Evolutionary conservation across 1,139 yeast species (phyloP), one percentile per base, ranked within the genome.

Genomic region (Kodamaea sp.): DNA sequence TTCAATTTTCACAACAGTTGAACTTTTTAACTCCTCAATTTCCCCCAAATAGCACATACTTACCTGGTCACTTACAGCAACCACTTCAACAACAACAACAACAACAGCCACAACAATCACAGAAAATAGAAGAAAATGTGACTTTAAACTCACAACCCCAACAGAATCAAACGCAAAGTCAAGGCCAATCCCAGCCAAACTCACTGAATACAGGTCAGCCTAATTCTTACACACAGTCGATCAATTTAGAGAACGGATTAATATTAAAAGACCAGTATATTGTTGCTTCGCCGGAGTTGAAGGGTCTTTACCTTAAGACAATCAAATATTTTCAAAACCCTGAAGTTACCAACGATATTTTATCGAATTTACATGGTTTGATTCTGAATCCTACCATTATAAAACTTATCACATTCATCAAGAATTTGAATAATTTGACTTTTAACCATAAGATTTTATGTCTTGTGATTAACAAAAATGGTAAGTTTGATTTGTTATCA

Each of bases 201-300:
- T 15, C 9, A n/a, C 12, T 25, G 26, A 30, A 25, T 23, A 24
- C 23, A 29, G 29, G 12, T 27, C 32, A 30, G 23, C 23, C 31
- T 8, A 28, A 28, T 27, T 38, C 36, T 7, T 40, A 34, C 24
- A 40, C 41, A 7, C 55, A 43, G 26, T 38, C 53, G 7, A 55
- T 68, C 23, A 68, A 70, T 36, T 59, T 80, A 39, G 85, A 79
- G 36, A 79, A 79, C 50, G 84, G 84, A 1, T 62, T 80, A 30
- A 48, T 77, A 8, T 60, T 80, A 38, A 73, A 70, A 43, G 75
- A 75, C 38, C 71, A 67, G 46, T 67, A 70, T 32, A 78, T 80
- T 25, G 59, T 78, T 29, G 75, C 84, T 1, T 77, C 84, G 0
- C 64, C 71, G 0, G 76, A 70, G 6, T 64, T 78, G 48, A 72